Percentiles rank a stretch among this genome's conserved stretches.
phyloP scores from a whole-genome alignment of 768 basidiomycete genomes.

The Cystofilobasidium macerans region DNA sequence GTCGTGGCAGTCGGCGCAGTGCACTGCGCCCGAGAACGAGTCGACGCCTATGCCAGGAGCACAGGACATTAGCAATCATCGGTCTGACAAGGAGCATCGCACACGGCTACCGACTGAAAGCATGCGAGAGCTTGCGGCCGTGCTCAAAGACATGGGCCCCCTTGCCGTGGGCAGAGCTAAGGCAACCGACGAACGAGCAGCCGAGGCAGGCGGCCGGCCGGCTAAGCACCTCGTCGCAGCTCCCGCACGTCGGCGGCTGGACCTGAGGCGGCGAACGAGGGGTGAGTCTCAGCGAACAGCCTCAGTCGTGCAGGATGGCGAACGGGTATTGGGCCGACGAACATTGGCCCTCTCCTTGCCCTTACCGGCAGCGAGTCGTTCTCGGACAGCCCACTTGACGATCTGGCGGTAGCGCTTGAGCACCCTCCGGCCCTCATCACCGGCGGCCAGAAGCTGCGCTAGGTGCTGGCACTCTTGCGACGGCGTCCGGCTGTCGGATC shows the following conservation, averaged over 20 bases:
- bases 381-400: slow-evolving; percentile 6
- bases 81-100: slow-evolving; percentile 49
- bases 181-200: slow-evolving; percentile 62
- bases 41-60: slow-evolving; percentile 10
- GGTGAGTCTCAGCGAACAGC: background rate
- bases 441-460: background rate
- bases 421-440: background rate
- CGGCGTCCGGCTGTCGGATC: background rate
- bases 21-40: slow-evolving; percentile 38
- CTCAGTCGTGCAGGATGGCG: background rate
- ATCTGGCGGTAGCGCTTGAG: slow-evolving; percentile 6
- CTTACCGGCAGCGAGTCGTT: slow-evolving; percentile 3
- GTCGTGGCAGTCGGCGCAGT: slow-evolving; percentile 4
- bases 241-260: slow-evolving; percentile 51
- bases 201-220: slow-evolving; percentile 63
- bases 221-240: slow-evolving; percentile 48
- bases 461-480: background rate
- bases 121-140: slow-evolving; percentile 65
- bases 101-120: slow-evolving; percentile 65
- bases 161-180: slow-evolving; percentile 11
- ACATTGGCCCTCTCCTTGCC: background rate
- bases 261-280: background rate
- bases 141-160: slow-evolving; percentile 51
- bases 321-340: no score
- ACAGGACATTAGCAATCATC: slow-evolving; percentile 41